These are phyloP conservation scores for Dactylonectria macrodidyma DNA, from an alignment of 2,329 filamentous ascomycete genomes.

Conservation along the genomic window DNA sequence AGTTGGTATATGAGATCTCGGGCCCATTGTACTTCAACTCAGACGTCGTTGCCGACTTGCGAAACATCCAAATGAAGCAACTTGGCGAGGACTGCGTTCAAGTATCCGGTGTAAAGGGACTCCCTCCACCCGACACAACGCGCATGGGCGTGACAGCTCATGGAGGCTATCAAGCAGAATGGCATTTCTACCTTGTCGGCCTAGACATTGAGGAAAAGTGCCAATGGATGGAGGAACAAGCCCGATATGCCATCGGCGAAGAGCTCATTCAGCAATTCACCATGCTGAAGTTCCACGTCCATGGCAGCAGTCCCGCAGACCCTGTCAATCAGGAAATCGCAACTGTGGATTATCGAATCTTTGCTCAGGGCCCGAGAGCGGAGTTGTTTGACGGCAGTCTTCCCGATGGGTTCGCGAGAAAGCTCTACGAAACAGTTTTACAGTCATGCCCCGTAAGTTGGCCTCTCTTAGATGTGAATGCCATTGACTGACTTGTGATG, in stretches of 20 bases:
- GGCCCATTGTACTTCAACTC: constrained; percentile 51
- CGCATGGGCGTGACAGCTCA: constrained; percentile 57
- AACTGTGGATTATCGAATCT: constrained; percentile 61
- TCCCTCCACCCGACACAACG: constrained; percentile 40
- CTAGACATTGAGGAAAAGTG: constrained; percentile 58
- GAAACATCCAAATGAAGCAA: constrained; percentile 61
- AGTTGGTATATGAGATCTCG: constrained; percentile 57
- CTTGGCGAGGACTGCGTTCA: constrained; percentile 45
- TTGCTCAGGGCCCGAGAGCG: constrained; percentile 55
- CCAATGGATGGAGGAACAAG: constrained; percentile 41
- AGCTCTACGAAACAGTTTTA: constrained; percentile 54
- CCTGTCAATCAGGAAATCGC: constrained; percentile 59
- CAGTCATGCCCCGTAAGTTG: constrained; percentile 55
- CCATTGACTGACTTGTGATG: not conserved
- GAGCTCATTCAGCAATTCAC: constrained; percentile 44
- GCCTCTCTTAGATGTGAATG: constrained; percentile 45
- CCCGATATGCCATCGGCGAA: constrained; percentile 27
- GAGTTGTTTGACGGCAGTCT: constrained; percentile 28
- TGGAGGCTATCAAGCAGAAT: constrained; percentile 59
- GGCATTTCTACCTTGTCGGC: constrained; percentile 58
- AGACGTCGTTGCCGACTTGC: constrained; percentile 30
- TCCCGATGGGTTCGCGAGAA: constrained; percentile 45
- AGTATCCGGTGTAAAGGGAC: constrained; percentile 42
- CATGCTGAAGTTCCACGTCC: constrained; percentile 51
- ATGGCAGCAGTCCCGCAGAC: constrained; percentile 56